Percentiles rank a stretch among this genome's conserved stretches.
Conservation (phyloP, 345 rosid genomes). For the Stellera chamaejasme region DNA sequence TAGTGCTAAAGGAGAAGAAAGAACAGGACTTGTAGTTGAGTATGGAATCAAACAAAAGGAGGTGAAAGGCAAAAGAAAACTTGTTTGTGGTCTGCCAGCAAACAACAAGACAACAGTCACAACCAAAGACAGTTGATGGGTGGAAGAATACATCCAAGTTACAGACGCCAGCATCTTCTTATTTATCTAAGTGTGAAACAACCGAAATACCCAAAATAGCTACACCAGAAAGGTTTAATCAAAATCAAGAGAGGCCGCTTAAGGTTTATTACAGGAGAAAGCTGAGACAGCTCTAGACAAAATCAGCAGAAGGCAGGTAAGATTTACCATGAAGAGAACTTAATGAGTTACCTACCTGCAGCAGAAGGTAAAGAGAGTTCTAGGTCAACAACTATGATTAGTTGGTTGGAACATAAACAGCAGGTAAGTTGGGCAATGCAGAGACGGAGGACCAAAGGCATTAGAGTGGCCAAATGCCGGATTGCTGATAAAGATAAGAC, state of each 20-base stretch:
- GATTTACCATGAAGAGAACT: not conserved
- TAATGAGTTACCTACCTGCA: no score
- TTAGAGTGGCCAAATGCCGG: no score
- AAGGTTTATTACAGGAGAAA: conserved; percentile 10
- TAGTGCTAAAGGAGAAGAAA: not conserved
- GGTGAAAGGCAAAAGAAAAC: not conserved
- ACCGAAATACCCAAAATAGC: not conserved
- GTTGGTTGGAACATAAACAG: no score
- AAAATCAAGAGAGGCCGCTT: not conserved
- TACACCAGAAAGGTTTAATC: not conserved
- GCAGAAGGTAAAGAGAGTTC: not conserved
- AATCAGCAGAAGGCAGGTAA: conserved; percentile 1
- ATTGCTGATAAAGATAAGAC: no score
- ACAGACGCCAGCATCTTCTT: conserved; percentile 2
- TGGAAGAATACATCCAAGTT: conserved; percentile 2
- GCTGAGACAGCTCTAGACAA: not conserved
- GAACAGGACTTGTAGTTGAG: not conserved
- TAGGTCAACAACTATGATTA: not conserved
- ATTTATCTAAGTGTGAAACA: no score
- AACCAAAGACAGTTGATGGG: not conserved
- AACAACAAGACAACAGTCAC: not conserved
- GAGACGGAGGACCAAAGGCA: no score
- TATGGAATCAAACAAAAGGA: not conserved
- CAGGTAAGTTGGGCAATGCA: no score
- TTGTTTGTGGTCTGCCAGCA: conserved; percentile 13